Evolutionary conservation across 1,284 basidiomycete genomes (phyloP), one percentile per base, ranked within the genome.

Genomic region (Naganishia sp.): DNA sequence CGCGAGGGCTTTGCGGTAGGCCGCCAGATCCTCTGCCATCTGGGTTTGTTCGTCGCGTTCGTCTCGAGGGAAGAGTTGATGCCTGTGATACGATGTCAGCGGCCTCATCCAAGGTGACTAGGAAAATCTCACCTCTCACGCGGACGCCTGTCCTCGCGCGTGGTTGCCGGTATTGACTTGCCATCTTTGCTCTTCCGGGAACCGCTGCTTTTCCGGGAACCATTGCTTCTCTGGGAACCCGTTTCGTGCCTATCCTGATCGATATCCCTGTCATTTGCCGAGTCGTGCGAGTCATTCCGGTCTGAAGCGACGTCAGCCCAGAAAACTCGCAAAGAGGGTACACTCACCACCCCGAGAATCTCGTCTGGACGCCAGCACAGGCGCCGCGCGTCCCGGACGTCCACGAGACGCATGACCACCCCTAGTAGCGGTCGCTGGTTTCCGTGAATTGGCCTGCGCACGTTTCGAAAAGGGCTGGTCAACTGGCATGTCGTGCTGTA

Each of bases 401-500:
- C 48, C 57, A 18, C 48, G 48, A 7, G 59, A 43, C n/a, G 59
- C 48, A 43, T 15, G 49, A 21, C 33, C 36, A 23, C 53, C 53
- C 11, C 33, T 55, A 7, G n/a, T 13, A n/a, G 16, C 39, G n/a
- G 10, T 55, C 36, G 36, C 42, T 39, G 36, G 36, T 39, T 39
- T 39, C 36, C 36, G 36, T 2, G 36, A 55, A 43, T 61, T 52
- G 4, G 59, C 59, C 16, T 61, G 49, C 9, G 59, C 59, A 11
- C 59, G 59, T n/a, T 50, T 52, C 16, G 59, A 61, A 39, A 61
- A 61, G 7, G 33, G 36, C 13, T 25, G 18, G 21, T 61, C 59
- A 21, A 61, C 43, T 10, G 36, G 33, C 55, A 57, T 11, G 11
- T 61, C 25, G 48, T 52, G n/a, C 48, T 31, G 56, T 11, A 28